Evolutionary conservation across 495 filamentous ascomycete genomes (phyloP).

Genomic region (Xylaria venustula): DNA sequence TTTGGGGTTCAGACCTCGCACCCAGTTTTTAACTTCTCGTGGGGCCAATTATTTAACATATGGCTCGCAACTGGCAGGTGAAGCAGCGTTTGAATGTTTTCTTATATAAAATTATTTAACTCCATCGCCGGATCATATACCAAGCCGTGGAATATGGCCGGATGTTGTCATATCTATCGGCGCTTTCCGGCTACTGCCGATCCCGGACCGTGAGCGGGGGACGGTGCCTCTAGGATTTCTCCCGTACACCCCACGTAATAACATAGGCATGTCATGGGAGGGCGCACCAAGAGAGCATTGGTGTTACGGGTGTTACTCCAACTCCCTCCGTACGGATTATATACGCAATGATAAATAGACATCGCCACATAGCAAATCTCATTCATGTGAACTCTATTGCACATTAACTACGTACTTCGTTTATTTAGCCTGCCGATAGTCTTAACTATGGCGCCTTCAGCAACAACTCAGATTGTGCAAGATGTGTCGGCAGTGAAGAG

Average conservation of each 20-base stretch:
- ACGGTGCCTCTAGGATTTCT: neutral
- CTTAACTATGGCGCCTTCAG: conserved; percentile 27
- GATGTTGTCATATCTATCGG: neutral
- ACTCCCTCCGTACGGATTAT: neutral
- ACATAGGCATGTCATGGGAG: neutral
- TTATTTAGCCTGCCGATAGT: neutral
- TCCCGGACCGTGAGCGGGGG: conserved; percentile 7
- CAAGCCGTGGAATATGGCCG: neutral
- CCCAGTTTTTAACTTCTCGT: too few species aligned
- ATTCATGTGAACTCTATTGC: too few species aligned
- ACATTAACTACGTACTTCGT: neutral
- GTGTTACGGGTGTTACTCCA: neutral
- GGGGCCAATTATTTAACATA: too few species aligned
- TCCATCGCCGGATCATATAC: too few species aligned
- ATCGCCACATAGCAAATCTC: too few species aligned
- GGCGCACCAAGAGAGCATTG: neutral
- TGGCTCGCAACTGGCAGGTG: too few species aligned
- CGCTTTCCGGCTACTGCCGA: neutral
- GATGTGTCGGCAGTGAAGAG: conserved; percentile 11
- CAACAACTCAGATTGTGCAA: conserved; percentile 19
- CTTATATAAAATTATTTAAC: too few species aligned
- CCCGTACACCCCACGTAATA: neutral
- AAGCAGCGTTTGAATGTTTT: too few species aligned
- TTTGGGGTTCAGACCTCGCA: too few species aligned
- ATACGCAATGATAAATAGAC: too few species aligned